A percentile compares a stretch with the other conserved stretches of the same genome.
Conservation (phyloP, 2,329 filamentous ascomycete genomes). For the Talaromyces verruculosus region DNA sequence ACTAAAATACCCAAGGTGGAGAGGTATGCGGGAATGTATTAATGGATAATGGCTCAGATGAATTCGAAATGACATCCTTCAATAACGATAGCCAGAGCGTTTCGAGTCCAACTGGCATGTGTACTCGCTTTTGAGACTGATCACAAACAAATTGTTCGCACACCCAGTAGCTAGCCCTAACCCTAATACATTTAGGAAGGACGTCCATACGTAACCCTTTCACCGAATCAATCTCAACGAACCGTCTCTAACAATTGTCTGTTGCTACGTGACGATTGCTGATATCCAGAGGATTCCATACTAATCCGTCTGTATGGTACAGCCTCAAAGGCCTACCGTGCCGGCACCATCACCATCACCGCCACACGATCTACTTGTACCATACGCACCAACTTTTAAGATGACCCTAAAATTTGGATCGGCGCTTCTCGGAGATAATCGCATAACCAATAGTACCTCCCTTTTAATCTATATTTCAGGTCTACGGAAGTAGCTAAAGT, state of each 20-base stretch:
- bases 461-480: background rate
- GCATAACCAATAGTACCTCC: background rate
- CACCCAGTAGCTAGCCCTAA: background rate
- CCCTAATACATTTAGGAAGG: background rate
- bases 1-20: background rate
- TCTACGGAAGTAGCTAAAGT: background rate
- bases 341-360: background rate
- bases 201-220: background rate
- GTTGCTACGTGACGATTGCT: background rate
- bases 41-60: background rate
- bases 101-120: background rate
- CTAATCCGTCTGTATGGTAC: background rate
- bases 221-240: background rate
- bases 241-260: background rate
- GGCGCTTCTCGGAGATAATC: slow-evolving; percentile 1
- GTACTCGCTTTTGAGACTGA: background rate
- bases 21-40: background rate
- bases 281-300: background rate
- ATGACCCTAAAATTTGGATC: slow-evolving; percentile 12
- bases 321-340: background rate
- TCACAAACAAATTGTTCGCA: background rate
- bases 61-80: background rate
- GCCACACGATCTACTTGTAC: background rate
- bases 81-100: background rate
- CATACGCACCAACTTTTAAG: background rate